Base-by-base conservation (phyloP, 331 rosid genomes). In the Stylosanthes scabra region DNA sequence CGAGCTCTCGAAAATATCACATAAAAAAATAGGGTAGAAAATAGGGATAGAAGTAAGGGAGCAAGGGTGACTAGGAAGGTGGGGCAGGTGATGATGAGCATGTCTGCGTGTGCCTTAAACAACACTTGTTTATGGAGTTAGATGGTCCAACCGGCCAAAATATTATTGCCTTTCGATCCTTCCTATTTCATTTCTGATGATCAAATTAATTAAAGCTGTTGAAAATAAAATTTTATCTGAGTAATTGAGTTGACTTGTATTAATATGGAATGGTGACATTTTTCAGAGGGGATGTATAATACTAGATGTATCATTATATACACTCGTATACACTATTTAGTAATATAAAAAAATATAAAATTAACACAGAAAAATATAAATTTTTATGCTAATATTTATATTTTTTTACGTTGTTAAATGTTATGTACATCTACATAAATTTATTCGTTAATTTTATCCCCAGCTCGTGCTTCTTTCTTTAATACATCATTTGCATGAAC, bases 31-130 rank as follows among this genome's bases (percentile, higher is more conserved):
- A 49, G 55, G 5, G 59, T 12, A 25, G 62, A 54, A 9, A 40
- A 72, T 49, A 65, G 77, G 61, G 77, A 41, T 49, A 75, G 55
- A 16, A 50, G 72, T 59, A 65, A 78, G 77, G 74, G 55, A 72
- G 68, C 67, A 69, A 51, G 39, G 50, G 66, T 82, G 74, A 72
- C 44, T 15, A 65, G 61, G 42, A 79, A 68, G 64, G 54, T 63
- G 57, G 76, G 74, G 86, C 67, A 81, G 85, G 83, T 74, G 80
- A 59, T 46, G 57, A 62, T 64, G 66, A 74, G 73, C 75, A 5
- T 31, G 25, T 20, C 25, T 20, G 5, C 37, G 81, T 80, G 84
- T 84, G 88, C 68, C 76, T 77, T 87, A 74, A 87, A 82, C 74
- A 49, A 67, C 59, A 59, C 62, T 76, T 68, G 46, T 13, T 50